A percentile compares a stretch with the other conserved stretches of the same genome.
phyloP scores from a whole-genome alignment of 176 grass and related monocot genomes.

The Triticum dicoccoides region DNA sequence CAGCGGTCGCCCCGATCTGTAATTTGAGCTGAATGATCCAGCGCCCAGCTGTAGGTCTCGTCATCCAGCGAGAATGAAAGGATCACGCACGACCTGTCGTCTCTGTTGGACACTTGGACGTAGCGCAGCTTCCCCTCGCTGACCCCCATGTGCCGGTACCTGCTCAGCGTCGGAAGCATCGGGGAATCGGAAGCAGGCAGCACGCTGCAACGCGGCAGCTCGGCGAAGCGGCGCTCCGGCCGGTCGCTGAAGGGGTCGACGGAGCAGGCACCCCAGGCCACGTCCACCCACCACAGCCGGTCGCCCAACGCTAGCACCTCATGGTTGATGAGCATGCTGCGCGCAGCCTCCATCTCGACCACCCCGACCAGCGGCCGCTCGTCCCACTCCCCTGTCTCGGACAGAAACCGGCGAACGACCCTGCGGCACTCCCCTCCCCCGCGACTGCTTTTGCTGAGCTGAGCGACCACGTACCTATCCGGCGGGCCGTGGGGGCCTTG shows the following conservation, averaged over 20 bases:
- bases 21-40: no score
- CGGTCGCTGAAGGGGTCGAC: constrained; percentile 24
- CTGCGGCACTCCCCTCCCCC: background rate
- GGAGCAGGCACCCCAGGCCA: constrained; percentile 25
- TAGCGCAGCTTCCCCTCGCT: constrained; percentile 32
- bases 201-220: constrained; percentile 21
- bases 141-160: constrained; percentile 16
- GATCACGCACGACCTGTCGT: constrained; percentile 12
- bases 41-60: background rate
- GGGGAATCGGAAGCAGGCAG: background rate
- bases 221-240: constrained; percentile 3
- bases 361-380: background rate
- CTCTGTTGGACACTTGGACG: constrained; percentile 1
- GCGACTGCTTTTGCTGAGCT: background rate
- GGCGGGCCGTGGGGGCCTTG: background rate
- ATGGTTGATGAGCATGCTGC: background rate
- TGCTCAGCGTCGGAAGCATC: background rate
- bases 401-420: constrained; percentile 21
- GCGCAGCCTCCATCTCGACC: background rate
- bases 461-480: constrained; percentile 20
- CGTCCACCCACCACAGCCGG: constrained; percentile 27
- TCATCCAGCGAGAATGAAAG: background rate
- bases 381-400: constrained; percentile 1
- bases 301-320: constrained; percentile 21
- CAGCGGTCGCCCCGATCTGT: no score